Base-by-base conservation (phyloP, 2,329 filamentous ascomycete species). In the Cladosporium sphaerospermum region DNA sequence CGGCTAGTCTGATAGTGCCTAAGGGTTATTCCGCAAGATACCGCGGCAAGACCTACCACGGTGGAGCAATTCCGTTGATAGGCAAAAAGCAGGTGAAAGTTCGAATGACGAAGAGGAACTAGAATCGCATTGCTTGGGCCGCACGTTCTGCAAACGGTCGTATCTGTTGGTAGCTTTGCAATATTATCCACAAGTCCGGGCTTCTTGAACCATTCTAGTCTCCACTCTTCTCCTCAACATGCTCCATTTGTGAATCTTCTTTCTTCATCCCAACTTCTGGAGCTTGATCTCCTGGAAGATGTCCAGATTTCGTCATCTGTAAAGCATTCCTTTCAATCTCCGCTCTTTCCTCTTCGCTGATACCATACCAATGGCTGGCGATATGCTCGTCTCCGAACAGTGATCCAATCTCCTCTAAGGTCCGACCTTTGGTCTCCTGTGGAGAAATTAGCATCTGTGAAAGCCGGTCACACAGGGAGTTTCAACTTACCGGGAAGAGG, bases 341-440 rank as follows among this genome's bases (percentile, higher is more conserved):
- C 9, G 53, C 49, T 40, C 58, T 59, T 47, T 62, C 57, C 37
- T 57, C 58, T 18, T 57, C 53, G 32, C 54, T 58, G 32, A 58
- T 56, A 13, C 54, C 58, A 52, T 62, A 62, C 59, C 59, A 62
- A 37, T 60, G 59, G 11, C 52, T 52, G 11, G 58, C 60, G 11
- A 62, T 56, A 41, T 61, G 56, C 13, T 60, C 55, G 13, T 64
- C 62, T 1, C 62, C 62, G 46, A 64, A 69, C 54, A 67, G 60
- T 2, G 64, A 61, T 41, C 67, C 65, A 18, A 67, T 69, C 50
- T 69, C 67, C 50, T 69, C 66, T 6, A 69, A 58, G 4, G 60
- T 62, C n/a, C 65, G 51, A 9, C 64, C 64, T 41, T 68, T 64
- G 37, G 60, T 63, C 41, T 69, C 66, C 28, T 51, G 31, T 14